Percentiles rank a stretch among this genome's conserved stretches.
These are phyloP conservation scores for Salix dunnii DNA, from an alignment of 345 rosid genomes.

Conservation along the genomic window DNA sequence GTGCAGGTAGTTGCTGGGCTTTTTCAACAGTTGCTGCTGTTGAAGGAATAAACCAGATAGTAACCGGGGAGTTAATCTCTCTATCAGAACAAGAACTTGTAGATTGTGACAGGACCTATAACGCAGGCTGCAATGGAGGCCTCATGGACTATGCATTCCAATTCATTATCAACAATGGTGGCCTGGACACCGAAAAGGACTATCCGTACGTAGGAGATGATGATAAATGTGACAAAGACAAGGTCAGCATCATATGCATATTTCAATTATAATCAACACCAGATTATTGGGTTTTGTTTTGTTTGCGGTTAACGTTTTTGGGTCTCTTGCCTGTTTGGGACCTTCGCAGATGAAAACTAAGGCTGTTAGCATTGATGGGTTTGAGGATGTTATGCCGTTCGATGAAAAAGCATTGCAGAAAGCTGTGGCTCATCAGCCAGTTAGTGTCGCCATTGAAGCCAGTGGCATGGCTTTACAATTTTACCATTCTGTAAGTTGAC, in stretches of 20 bases:
- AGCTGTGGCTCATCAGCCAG: slow-evolving; percentile 26
- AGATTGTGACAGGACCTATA: slow-evolving; percentile 16
- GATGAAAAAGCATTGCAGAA: slow-evolving; percentile 24
- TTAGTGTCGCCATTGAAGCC: slow-evolving; percentile 29
- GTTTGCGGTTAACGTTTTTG: not conserved
- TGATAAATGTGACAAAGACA: slow-evolving; percentile 12
- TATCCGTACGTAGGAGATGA: slow-evolving; percentile 16
- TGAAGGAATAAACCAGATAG: slow-evolving; percentile 22
- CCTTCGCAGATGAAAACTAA: slow-evolving; percentile 9
- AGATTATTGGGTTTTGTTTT: not conserved
- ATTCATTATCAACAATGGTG: slow-evolving; percentile 22
- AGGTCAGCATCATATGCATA: not conserved
- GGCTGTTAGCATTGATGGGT: slow-evolving; percentile 25
- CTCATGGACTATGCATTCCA: slow-evolving; percentile 26
- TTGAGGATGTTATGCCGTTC: slow-evolving; percentile 17
- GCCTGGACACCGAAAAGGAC: slow-evolving; percentile 23
- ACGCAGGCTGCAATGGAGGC: slow-evolving; percentile 27
- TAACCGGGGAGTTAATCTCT: slow-evolving; percentile 13
- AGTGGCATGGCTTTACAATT: slow-evolving; percentile 23
- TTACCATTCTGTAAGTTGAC: slow-evolving; percentile 12
- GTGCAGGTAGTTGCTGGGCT: slow-evolving; percentile 23
- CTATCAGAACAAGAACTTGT: slow-evolving; percentile 25
- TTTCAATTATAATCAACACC: not conserved
- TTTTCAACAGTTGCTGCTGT: slow-evolving; percentile 23
- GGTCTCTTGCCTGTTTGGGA: not conserved